Conservation (phyloP, 441 rosid genomes). For the Metrosideros polymorpha region DNA sequence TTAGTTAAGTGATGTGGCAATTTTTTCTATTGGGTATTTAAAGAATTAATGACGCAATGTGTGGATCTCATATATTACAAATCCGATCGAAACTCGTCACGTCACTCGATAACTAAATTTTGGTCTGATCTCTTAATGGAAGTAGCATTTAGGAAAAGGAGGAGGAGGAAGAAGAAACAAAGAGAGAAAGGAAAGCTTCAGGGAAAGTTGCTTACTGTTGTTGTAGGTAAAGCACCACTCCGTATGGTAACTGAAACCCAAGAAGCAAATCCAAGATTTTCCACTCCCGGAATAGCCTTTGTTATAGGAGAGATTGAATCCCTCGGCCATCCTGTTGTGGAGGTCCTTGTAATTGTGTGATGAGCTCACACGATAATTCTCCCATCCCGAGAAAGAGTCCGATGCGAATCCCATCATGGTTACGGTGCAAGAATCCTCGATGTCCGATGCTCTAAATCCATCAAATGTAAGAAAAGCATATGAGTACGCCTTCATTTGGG, state of each 20-base stretch:
- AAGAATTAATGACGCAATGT: background rate
- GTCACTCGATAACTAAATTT: background rate
- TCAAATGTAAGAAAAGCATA: background rate
- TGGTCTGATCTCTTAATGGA: background rate
- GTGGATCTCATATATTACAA: accelerated
- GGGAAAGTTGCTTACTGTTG: background rate
- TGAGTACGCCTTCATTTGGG: background rate
- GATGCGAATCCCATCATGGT: background rate
- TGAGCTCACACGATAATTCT: background rate
- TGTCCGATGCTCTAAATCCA: background rate
- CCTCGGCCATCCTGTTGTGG: background rate
- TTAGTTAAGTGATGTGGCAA: background rate
- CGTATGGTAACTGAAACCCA: accelerated
- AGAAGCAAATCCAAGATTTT: background rate
- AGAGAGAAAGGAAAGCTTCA: accelerated
- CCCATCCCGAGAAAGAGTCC: background rate
- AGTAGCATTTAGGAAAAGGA: background rate
- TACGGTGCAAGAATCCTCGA: background rate
- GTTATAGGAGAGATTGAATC: background rate
- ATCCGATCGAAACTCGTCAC: background rate
- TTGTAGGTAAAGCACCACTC: accelerated
- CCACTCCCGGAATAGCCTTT: accelerated
- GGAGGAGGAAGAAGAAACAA: background rate
- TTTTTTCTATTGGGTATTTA: background rate
- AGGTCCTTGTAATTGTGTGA: background rate